These are phyloP conservation scores for Suaeda aralocaspica DNA, from an alignment of 148 eudicot genomes.

Conservation along the genomic window DNA sequence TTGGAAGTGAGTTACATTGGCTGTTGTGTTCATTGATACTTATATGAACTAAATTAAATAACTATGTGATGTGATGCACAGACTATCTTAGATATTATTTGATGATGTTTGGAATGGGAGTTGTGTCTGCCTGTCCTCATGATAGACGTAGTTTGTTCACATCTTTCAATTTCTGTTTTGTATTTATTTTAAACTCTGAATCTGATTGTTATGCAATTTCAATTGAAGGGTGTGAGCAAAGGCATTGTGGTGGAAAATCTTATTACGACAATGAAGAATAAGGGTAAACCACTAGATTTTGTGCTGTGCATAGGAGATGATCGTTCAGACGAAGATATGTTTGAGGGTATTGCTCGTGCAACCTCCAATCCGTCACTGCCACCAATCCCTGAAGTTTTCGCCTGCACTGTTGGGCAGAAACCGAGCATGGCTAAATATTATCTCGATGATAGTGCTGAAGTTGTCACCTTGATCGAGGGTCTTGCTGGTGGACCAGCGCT, in stretches of 20 bases:
- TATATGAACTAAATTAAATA: too few species aligned
- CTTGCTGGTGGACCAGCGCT: conserved; percentile 32
- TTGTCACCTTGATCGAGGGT: conserved; percentile 53
- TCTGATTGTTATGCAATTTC: background rate
- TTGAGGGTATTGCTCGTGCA: conserved; percentile 21
- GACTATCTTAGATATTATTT: too few species aligned
- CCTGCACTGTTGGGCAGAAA: conserved; percentile 81
- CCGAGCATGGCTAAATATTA: conserved; percentile 78
- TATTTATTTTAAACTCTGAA: background rate
- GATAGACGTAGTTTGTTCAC: background rate
- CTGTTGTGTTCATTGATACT: background rate
- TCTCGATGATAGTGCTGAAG: conserved; percentile 63
- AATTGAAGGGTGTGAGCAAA: conserved; percentile 75
- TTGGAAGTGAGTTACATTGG: background rate
- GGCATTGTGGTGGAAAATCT: conserved; percentile 50
- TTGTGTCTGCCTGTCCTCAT: background rate
- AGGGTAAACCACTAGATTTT: conserved; percentile 19
- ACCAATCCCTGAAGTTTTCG: conserved; percentile 48
- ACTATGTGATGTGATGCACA: background rate
- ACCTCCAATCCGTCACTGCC: conserved; percentile 16
- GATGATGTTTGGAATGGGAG: too few species aligned
- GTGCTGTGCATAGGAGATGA: conserved; percentile 35
- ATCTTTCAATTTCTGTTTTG: background rate
- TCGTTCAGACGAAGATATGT: conserved; percentile 33
- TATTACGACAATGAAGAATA: conserved; percentile 20